Evolutionary conservation across 2,329 filamentous ascomycete genomes (phyloP).

Genomic region (Cadophora gregata): DNA sequence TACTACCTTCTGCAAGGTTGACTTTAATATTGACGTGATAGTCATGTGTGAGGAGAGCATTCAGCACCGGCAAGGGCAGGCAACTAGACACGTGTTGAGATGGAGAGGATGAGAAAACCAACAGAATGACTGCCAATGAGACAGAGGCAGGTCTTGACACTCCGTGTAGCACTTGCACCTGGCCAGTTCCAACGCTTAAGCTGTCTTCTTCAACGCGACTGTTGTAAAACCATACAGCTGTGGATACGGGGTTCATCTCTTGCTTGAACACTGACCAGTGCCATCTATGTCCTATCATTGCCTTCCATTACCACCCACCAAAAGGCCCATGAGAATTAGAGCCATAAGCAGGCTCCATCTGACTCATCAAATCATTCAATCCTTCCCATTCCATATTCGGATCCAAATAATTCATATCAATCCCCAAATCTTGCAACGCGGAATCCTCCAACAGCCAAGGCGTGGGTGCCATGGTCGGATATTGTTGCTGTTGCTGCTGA

Average conservation of each 20-base stretch:
- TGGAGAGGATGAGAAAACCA: too few species aligned
- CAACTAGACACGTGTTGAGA: too few species aligned
- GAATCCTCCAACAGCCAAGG: conserved; percentile 25
- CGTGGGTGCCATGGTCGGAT: conserved; percentile 1
- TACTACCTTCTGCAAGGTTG: too few species aligned
- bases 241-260: background rate
- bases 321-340: conserved; percentile 6
- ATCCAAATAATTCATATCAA: conserved; percentile 19
- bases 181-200: too few species aligned
- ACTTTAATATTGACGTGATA: too few species aligned
- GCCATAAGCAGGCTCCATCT: conserved; percentile 17
- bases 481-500: conserved; percentile 17
- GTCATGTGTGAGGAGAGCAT: too few species aligned
- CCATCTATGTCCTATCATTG: background rate
- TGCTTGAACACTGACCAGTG: background rate
- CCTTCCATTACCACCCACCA: conserved; percentile 10
- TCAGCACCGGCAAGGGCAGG: too few species aligned
- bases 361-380: conserved; percentile 18
- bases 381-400: conserved; percentile 24
- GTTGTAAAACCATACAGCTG: too few species aligned
- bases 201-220: too few species aligned
- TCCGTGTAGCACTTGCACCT: too few species aligned
- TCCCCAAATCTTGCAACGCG: conserved; percentile 21
- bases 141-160: too few species aligned
- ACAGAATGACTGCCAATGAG: too few species aligned